Percentiles rank a stretch among this genome's conserved stretches.
Evolutionary conservation across 805 yeast genomes (phyloP).

Genomic region (Aciculoconidium aculeatum): DNA sequence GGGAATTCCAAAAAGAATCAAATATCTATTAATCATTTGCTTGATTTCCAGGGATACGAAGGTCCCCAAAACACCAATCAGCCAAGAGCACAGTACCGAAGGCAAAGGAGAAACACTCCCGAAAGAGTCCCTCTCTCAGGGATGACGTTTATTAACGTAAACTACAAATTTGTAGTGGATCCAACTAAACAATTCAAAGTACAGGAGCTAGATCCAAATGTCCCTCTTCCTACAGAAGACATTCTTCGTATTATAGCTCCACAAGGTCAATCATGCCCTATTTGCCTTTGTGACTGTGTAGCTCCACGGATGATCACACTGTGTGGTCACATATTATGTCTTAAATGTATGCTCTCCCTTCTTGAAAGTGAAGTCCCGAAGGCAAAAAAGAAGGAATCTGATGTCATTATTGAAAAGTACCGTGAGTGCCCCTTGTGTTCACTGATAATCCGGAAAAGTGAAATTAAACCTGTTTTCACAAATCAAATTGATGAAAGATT

Average conservation of each 20-base stretch:
- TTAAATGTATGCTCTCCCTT: constrained; percentile 71
- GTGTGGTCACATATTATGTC: constrained; percentile 92
- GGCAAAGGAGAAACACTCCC: constrained; percentile 4
- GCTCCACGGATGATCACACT: constrained; percentile 89
- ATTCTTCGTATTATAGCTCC: constrained; percentile 73
- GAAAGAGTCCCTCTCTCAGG: constrained; percentile 49
- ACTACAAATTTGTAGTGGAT: constrained; percentile 79
- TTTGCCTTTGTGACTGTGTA: constrained; percentile 75
- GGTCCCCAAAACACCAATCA: constrained; percentile 12
- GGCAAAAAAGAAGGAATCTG: constrained; percentile 29
- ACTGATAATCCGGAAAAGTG: constrained; percentile 44
- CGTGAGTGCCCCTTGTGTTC: constrained; percentile 82
- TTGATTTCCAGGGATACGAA: constrained; percentile 46
- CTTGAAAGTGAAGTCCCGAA: constrained; percentile 48
- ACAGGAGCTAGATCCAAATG: constrained; percentile 68
- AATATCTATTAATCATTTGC: constrained; percentile 56
- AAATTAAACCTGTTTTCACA: constrained; percentile 59
- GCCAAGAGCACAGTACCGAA: constrained; percentile 8
- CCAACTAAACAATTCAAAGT: constrained; percentile 47
- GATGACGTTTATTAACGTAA: constrained; percentile 70
- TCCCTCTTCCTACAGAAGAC: constrained; percentile 55
- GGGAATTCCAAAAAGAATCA: constrained; percentile 31
- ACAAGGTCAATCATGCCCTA: constrained; percentile 79
- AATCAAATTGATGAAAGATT: constrained; percentile 46
- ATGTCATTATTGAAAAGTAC: constrained; percentile 38